Evolutionary conservation across 1,284 basidiomycete species (phyloP).

Genomic region (Apiotrichum akiyoshidainum): DNA sequence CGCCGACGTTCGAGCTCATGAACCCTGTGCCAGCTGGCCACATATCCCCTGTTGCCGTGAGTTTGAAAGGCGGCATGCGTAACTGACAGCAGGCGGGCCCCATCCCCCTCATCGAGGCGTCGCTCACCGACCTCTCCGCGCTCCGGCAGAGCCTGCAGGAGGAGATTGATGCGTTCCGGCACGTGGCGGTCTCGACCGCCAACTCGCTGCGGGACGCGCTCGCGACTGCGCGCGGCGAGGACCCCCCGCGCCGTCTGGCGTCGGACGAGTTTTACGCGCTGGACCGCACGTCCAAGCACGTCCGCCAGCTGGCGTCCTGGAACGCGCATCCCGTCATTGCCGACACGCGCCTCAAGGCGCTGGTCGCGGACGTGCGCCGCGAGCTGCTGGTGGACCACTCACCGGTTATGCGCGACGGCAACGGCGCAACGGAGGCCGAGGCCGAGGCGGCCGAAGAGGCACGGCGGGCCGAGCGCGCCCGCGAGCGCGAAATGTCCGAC

Average conservation of each 20-base stretch:
- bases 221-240: conserved; percentile 17
- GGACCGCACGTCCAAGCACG: not conserved
- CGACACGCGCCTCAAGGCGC: conserved; percentile 33
- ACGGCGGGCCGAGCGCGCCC: conserved; percentile 30
- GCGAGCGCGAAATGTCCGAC: conserved; percentile 28
- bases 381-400: conserved; percentile 21
- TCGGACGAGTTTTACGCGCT: conserved; percentile 14
- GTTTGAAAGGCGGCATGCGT: conserved; percentile 29
- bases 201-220: conserved; percentile 64
- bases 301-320: conserved; percentile 34
- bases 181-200: conserved; percentile 64
- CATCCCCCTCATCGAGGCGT: conserved; percentile 63
- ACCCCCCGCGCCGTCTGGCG: conserved; percentile 4
- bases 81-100: conserved; percentile 16
- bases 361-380: conserved; percentile 32
- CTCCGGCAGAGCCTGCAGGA: conserved; percentile 64
- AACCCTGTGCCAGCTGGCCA: conserved; percentile 42
- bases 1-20: conserved; percentile 40
- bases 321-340: conserved; percentile 48
- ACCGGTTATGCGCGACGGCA: conserved; percentile 6
- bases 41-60: conserved; percentile 25
- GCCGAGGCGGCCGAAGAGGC: conserved; percentile 31
- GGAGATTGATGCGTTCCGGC: conserved; percentile 67
- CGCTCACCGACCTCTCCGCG: conserved; percentile 69
- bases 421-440: conserved; percentile 5